A percentile compares a stretch with the other conserved stretches of the same genome.
phyloP scores from a whole-genome alignment of 2,329 filamentous ascomycete species.

The Cladophialophora yegresii region DNA sequence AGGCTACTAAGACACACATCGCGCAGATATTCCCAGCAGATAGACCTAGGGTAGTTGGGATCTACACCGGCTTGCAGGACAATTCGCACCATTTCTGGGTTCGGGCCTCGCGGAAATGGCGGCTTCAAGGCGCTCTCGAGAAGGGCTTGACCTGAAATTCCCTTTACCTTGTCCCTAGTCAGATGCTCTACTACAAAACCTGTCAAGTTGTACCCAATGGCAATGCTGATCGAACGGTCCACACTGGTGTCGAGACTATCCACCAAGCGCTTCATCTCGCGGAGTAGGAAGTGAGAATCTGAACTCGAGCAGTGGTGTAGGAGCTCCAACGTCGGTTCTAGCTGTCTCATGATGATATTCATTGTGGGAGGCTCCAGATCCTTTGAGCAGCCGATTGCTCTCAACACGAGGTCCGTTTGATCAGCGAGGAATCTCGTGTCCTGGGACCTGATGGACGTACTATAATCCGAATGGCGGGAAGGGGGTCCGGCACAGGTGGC shows the following conservation, averaged over 20 bases:
- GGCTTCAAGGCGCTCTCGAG: not conserved
- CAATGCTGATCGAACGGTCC: not conserved
- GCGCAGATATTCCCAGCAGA: not conserved
- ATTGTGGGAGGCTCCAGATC: not conserved
- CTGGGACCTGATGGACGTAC: no score
- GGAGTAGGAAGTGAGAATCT: no score
- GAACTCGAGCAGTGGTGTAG: not conserved
- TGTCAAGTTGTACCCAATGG: not conserved
- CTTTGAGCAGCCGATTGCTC: not conserved
- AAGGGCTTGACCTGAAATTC: not conserved
- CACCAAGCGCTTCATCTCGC: no score
- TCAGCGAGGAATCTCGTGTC: fast-evolving
- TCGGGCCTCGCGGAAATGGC: no score
- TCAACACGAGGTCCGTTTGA: not conserved
- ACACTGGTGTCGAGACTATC: not conserved
- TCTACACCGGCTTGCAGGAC: not conserved
- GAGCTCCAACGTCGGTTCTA: not conserved
- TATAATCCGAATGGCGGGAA: not conserved
- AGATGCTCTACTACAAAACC: not conserved
- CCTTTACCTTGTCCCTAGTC: not conserved
- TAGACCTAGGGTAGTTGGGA: not conserved
- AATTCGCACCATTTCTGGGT: not conserved
- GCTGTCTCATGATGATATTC: not conserved
- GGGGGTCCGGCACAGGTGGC: not conserved
- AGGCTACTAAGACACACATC: no score